These are phyloP conservation scores for Colletotrichum sp. DNA, from an alignment of 2,329 filamentous ascomycete species.

Conservation along the genomic window DNA sequence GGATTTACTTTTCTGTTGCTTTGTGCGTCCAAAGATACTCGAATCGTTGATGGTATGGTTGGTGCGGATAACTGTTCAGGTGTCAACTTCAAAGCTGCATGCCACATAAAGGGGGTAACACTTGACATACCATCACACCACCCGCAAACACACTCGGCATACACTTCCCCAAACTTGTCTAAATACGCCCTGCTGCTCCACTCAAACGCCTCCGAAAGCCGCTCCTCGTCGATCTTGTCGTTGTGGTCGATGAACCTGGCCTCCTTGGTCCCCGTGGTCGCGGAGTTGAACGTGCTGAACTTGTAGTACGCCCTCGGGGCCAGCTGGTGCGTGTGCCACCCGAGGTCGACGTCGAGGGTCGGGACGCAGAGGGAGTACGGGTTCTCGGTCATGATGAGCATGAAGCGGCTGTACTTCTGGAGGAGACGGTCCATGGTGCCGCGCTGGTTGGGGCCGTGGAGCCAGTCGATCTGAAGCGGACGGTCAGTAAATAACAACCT, in stretches of 20 bases:
- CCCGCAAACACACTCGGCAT: conserved; percentile 82
- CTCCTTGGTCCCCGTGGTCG: conserved; percentile 30
- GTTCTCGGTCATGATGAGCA: conserved; percentile 58
- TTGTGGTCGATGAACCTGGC: conserved; percentile 77
- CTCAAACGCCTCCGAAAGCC: conserved; percentile 68
- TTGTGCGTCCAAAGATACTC: conserved; percentile 48
- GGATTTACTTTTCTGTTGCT: conserved; percentile 40
- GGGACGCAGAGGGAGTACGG: conserved; percentile 62
- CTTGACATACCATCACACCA: conserved; percentile 68
- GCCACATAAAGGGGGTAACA: accelerated
- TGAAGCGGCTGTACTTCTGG: conserved; percentile 68
- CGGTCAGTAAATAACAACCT: neutral
- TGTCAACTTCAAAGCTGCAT: neutral
- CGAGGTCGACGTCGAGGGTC: conserved; percentile 76
- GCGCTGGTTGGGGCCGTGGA: conserved; percentile 69
- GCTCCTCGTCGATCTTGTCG: conserved; percentile 77
- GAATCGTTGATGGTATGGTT: conserved; percentile 53
- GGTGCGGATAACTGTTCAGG: conserved; percentile 53
- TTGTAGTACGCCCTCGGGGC: conserved; percentile 65
- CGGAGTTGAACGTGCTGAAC: conserved; percentile 47
- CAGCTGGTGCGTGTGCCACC: conserved; percentile 84
- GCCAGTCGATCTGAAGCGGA: conserved; percentile 66
- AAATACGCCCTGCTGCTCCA: conserved; percentile 76
- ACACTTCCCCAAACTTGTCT: conserved; percentile 66
- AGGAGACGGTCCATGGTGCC: conserved; percentile 70